Evolutionary conservation across 345 rosid genomes (phyloP).

Genomic region (Salix udensis): DNA sequence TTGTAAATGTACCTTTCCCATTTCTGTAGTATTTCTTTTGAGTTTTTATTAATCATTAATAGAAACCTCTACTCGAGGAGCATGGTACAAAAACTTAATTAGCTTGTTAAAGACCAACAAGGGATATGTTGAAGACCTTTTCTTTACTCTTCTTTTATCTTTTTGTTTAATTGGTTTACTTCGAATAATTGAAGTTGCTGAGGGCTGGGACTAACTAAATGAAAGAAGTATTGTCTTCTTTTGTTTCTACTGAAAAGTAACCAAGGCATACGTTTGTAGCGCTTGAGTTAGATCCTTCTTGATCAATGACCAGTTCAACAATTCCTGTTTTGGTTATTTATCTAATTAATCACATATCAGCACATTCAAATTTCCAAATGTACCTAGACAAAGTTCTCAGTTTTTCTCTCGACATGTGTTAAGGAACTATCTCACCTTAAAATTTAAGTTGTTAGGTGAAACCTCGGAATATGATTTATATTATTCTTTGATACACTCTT

Average conservation of each 20-base stretch:
- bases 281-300: background rate
- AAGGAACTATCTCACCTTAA: too few species aligned
- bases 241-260: background rate
- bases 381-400: background rate
- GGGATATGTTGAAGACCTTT: background rate
- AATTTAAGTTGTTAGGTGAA: too few species aligned
- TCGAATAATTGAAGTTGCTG: background rate
- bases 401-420: too few species aligned
- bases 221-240: background rate
- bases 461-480: too few species aligned
- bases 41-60: background rate
- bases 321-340: background rate
- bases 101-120: background rate
- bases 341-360: background rate
- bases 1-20: conserved; percentile 1
- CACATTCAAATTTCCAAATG: background rate
- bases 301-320: background rate
- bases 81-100: background rate
- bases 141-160: too few species aligned
- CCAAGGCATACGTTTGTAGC: background rate
- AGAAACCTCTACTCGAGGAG: background rate
- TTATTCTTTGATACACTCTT: too few species aligned
- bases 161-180: background rate
- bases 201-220: background rate
- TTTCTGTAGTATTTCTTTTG: background rate